These are phyloP conservation scores for Penicillium nordicum DNA, from an alignment of 2,329 filamentous ascomycete genomes.

Conservation along the genomic window DNA sequence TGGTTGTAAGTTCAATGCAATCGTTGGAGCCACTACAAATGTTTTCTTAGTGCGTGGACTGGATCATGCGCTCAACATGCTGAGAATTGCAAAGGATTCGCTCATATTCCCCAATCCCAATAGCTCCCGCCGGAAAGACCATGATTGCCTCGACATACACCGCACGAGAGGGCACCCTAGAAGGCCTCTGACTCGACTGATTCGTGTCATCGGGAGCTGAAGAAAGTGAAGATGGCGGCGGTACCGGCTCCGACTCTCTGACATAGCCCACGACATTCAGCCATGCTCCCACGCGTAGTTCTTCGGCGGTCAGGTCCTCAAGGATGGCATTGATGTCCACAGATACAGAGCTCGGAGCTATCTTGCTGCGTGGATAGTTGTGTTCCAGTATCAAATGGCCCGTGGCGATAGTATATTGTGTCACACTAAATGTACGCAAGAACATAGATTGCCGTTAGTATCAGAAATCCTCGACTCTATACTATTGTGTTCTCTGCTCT, in stretches of 20 bases:
- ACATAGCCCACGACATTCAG: conserved; percentile 85
- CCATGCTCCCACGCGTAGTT: conserved; percentile 75
- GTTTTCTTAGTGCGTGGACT: conserved; percentile 6
- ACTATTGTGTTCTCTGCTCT: background rate
- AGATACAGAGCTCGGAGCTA: conserved; percentile 48
- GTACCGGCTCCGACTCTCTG: conserved; percentile 29
- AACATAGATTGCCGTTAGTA: background rate
- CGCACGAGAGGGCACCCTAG: conserved; percentile 26
- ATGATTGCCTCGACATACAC: conserved; percentile 68
- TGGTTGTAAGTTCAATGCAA: background rate
- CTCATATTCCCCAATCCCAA: conserved; percentile 72
- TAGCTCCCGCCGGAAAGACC: conserved; percentile 70
- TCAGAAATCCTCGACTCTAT: background rate
- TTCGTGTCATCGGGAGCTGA: conserved; percentile 12
- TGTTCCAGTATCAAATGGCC: conserved; percentile 68
- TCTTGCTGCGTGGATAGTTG: conserved; percentile 48
- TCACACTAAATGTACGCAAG: conserved; percentile 49
- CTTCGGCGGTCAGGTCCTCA: conserved; percentile 58
- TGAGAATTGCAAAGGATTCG: conserved; percentile 47
- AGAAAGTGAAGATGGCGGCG: conserved; percentile 13
- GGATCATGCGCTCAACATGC: conserved; percentile 33
- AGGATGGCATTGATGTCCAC: conserved; percentile 73
- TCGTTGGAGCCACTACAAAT: background rate
- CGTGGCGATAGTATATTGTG: conserved; percentile 53
- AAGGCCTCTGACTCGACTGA: background rate